A percentile compares a stretch with the other conserved stretches of the same genome.
Evolutionary conservation across 2,329 filamentous ascomycete genomes (phyloP).

Genomic region (Cryoendolithus antarcticus): DNA sequence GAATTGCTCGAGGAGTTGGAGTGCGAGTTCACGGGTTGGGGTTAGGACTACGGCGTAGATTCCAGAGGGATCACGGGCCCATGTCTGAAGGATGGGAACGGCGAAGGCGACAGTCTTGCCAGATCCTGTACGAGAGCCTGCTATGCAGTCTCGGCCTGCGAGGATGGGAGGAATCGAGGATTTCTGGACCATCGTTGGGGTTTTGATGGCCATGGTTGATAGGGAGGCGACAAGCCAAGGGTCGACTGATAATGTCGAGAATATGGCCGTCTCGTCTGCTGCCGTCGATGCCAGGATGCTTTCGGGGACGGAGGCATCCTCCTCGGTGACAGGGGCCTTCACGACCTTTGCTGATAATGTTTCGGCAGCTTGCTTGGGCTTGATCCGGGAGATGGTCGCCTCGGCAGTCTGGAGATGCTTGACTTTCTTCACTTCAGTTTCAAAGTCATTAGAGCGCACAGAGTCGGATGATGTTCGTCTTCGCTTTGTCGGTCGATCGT

Average conservation of each 20-base stretch:
- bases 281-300: constrained; percentile 19
- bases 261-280: constrained; percentile 16
- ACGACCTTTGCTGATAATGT: not conserved
- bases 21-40: constrained; percentile 78
- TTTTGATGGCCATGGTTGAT: constrained; percentile 63
- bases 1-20: constrained; percentile 95
- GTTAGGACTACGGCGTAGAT: constrained; percentile 86
- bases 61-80: constrained; percentile 81
- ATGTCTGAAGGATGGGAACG: constrained; percentile 84
- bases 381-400: constrained; percentile 12
- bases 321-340: not conserved
- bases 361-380: not conserved
- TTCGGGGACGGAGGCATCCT: constrained; percentile 3
- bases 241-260: constrained; percentile 19
- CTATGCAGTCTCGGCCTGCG: constrained; percentile 84
- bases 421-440: constrained; percentile 1
- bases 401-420: constrained; percentile 4
- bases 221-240: constrained; percentile 77
- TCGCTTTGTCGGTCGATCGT: constrained; percentile 13
- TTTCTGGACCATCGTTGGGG: constrained; percentile 85
- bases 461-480: constrained; percentile 11
- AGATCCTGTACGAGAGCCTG: constrained; percentile 85
- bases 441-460: constrained; percentile 3
- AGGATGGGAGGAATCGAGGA: constrained; percentile 88
- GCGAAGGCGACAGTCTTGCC: constrained; percentile 97